Evolutionary conservation across 2,329 filamentous ascomycete genomes (phyloP), one percentile per base, ranked within the genome.

Genomic region (Fusarium falciforme): DNA sequence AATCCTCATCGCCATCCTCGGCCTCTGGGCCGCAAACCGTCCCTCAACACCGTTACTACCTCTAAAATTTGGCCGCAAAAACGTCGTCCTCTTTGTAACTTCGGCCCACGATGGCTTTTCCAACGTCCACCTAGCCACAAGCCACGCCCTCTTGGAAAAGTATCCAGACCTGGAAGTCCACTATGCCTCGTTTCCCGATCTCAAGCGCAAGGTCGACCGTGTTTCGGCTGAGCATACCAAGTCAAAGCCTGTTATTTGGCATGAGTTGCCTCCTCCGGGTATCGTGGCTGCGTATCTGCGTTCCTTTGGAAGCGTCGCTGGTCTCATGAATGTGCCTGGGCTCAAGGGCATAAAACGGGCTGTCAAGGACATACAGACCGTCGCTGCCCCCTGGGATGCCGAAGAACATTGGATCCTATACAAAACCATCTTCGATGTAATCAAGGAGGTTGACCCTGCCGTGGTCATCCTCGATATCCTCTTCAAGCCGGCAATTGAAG

Each of bases 51-150:
- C 63, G 16, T 17, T 44, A n/a, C 12, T 42, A 14, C 52, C 62
- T 25, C 55, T 54, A 6, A n/a, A 11, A n/a, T 14, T 25, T 25
- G 66, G 20, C 16, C 52, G 36, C 16, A 79, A 80, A 59, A 80
- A 80, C 52, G 81, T 80, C 2, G 76, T 82, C 16, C 79, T 84
- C 11, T 80, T 84, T 65, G 54, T 84, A 40, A 76, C 77, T 22
- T 80, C 80, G 66, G 71, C 71, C 10, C 78, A 79, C n/a, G 72
- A 79, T 57, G 83, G 83, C 47, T 80, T 81, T 36, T 77, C 77
- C 40, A 84, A 84, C 66, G 80, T 83, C 29, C 80, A 81, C 64
- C 68, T 84, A 14, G 81, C 82, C 6, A 82, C 82, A 6, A 71
- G 74, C n/a, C 77, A 78, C 35, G 78, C 80, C 2, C 75, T 84